Evolutionary conservation across 441 rosid species (phyloP), one percentile per base, ranked within the genome.

Genomic region (Mallotus repandus): DNA sequence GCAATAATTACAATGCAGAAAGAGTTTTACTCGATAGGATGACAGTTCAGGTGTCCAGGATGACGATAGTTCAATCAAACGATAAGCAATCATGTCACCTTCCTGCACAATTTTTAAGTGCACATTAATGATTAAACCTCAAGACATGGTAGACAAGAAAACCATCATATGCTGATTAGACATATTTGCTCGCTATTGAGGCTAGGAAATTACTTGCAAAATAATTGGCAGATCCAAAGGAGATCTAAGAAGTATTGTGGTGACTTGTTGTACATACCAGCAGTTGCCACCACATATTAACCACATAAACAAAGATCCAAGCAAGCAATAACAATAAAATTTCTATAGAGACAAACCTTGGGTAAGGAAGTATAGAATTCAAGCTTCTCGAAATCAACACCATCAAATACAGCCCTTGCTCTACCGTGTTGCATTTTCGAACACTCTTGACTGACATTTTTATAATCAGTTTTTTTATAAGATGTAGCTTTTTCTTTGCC

Each of bases 21-120:
- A 62, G 76, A 77, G 59, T 43, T 61, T 68, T 89, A 96, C 99
- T 63, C 89, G 85, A 69, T 85, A 93, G 68, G 92, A 76, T 56
- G 98, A 85, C 66, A 86, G 77, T 84, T 93, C 98, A 7, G 98
- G 99, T 21, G 96, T 91, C 98, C 97, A 93, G 74, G 93, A 89
- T 29, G 91, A 85, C 60, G 97, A 86, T 50, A 96, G 86, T 85
- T 96, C 97, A 81, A 96, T 82, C 65, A 93, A 76, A 53, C 92
- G 91, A 83, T 93, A 96, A 43, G 99, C 98, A 72, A 96, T 86
- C 46, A 92, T 77, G 79, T 93, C 96, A 21, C 96, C 98, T 84
- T 82, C 90, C 99, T 96, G 92, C 83, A 85, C 77, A 71, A 74
- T 63, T 56, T 53, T 73, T 56, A 67, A 61, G 66, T 63, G 59